These are phyloP conservation scores for Schizophyllum commune DNA, from an alignment of 1,284 basidiomycete species.

Conservation along the genomic window DNA sequence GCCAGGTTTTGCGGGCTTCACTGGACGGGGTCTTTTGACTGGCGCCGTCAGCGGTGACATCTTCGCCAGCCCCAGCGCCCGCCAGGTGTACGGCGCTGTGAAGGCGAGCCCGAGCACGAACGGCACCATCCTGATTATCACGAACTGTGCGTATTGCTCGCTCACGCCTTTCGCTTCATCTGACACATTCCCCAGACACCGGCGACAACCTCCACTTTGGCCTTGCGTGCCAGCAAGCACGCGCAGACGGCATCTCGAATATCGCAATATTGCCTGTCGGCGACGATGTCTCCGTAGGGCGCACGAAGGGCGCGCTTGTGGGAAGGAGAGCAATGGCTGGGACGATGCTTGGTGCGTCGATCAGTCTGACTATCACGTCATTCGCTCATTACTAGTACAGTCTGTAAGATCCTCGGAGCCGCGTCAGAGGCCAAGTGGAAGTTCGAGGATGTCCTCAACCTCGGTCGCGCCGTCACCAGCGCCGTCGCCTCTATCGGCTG, in stretches of 20 bases:
- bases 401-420: constrained; percentile 62
- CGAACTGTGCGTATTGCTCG: constrained; percentile 29
- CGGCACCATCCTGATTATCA: constrained; percentile 34
- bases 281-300: constrained; percentile 56
- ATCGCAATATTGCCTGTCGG: constrained; percentile 55
- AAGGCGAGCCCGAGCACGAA: constrained; percentile 17
- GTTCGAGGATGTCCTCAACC: constrained; percentile 37
- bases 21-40: constrained; percentile 51
- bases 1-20: constrained; percentile 55
- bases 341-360: constrained; percentile 39
- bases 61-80: constrained; percentile 58
- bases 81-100: constrained; percentile 47
- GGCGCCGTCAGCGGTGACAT: constrained; percentile 58
- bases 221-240: constrained; percentile 55
- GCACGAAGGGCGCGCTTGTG: constrained; percentile 28
- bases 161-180: background rate
- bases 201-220: constrained; percentile 68
- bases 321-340: constrained; percentile 54
- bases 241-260: constrained; percentile 26
- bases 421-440: constrained; percentile 39
- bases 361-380: background rate
- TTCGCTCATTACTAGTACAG: background rate
- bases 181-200: constrained; percentile 6
- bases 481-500: constrained; percentile 45
- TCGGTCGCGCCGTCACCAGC: constrained; percentile 38